A percentile compares a stretch with the other conserved stretches of the same genome.
These are phyloP conservation scores for Martensiomyces pterosporus DNA, from an alignment of 192 early-diverging fungal species.

Conservation along the genomic window DNA sequence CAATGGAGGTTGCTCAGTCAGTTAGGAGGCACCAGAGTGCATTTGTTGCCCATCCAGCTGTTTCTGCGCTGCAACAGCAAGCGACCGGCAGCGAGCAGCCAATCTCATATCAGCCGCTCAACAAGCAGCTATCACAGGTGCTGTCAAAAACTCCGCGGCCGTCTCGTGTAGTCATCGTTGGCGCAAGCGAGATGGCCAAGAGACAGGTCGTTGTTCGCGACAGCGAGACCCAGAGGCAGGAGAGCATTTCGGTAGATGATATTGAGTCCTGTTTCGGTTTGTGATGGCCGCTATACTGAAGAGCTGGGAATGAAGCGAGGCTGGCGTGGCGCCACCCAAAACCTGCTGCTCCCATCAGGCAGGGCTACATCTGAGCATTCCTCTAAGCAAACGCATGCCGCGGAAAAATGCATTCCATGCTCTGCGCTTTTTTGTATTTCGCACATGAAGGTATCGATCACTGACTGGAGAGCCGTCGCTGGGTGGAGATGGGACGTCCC, in stretches of 20 bases:
- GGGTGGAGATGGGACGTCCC: constrained; percentile 85
- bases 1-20: constrained; percentile 14
- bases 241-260: not conserved
- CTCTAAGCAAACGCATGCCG: no score
- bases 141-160: constrained; percentile 8
- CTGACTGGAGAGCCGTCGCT: constrained; percentile 72
- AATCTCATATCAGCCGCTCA: constrained; percentile 8
- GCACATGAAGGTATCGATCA: constrained; percentile 39
- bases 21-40: constrained; percentile 9
- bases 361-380: no score
- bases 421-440: constrained; percentile 1
- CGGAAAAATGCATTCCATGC: no score
- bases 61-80: not conserved
- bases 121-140: constrained; percentile 29
- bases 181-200: constrained; percentile 14
- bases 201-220: constrained; percentile 2
- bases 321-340: no score
- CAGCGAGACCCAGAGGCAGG: not conserved
- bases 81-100: not conserved
- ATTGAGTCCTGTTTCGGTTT: no score
- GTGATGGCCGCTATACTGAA: no score
- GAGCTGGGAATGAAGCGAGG: no score
- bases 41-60: constrained; percentile 13
- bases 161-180: constrained; percentile 18
- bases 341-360: no score